Base-by-base conservation (phyloP, 768 basidiomycete species). In the Tulasnella sp. region DNA sequence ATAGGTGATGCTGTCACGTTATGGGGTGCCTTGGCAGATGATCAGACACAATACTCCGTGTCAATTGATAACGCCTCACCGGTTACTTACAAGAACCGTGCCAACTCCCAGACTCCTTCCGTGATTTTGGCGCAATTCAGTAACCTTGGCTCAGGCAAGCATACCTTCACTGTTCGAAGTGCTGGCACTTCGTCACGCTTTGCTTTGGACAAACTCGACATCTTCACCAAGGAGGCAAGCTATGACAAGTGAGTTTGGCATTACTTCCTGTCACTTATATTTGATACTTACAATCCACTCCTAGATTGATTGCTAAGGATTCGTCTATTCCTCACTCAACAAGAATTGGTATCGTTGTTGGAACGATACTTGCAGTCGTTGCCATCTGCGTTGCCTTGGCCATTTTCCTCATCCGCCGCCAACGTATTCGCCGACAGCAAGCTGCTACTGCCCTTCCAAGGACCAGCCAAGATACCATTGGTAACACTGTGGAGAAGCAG, bases 1-100 rank as follows among this genome's bases (percentile, higher is more conserved):
- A 28, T 28, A 51, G 49, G 49, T 4, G 37, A 51, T 43, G 49
- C 39, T 3, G 32, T 51, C 15, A 41, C 37, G 24, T 24, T 51
- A 3, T 51, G 33, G 25, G 49, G 49, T 41, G 37, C 49, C 9
- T n/a, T 22, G 1, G 49, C 40, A 41, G 10, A 28, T 31, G 4
- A 15, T 2, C 3, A 27, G 22, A 20, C 40, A 6, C 27, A 16
- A 2, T 51, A 51, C 27, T 20, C 22, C 13, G 49, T 51, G 24
- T 51, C 49, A 1, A 15, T 51, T 15, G 49, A 51, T 41, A 41
- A 32, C 10, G 15, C 39, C 12, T 8, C 13, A 8, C 49, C 40
- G 1, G 27, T 41, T 29, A 7, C 40, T n/a, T 51, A 43, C 29
- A 25, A 27, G 24, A 31, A 31, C 16, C n/a, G n/a, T 31, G 28